Evolutionary conservation across 1,139 yeast genomes (phyloP).

Genomic region (Diutina rugosa): DNA sequence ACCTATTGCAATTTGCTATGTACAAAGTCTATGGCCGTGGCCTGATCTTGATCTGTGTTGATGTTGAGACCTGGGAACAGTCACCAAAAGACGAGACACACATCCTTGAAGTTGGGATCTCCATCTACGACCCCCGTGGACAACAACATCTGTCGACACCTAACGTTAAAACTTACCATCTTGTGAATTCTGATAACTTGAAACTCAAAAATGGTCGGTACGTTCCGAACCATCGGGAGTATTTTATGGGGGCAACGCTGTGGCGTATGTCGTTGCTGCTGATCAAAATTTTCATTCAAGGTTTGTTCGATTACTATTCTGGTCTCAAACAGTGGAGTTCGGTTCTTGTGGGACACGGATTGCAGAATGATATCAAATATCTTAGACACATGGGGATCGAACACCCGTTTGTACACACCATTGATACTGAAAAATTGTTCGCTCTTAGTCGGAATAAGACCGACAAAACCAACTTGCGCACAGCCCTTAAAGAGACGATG

Average conservation of each 20-base stretch:
- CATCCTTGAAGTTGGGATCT: constrained; percentile 58
- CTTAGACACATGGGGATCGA: not conserved
- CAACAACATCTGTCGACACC: constrained; percentile 22
- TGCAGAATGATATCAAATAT: constrained; percentile 40
- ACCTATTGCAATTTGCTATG: constrained; percentile 13
- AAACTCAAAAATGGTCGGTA: constrained; percentile 37
- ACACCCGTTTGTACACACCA: not conserved
- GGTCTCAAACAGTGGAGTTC: not conserved
- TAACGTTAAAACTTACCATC: constrained; percentile 35
- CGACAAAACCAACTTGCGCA: not conserved
- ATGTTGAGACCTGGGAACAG: constrained; percentile 57
- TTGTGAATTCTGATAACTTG: constrained; percentile 32
- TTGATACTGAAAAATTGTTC: constrained; percentile 45
- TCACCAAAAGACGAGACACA: constrained; percentile 4
- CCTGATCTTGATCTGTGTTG: constrained; percentile 38
- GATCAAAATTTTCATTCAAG: constrained; percentile 25
- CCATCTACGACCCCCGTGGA: constrained; percentile 51
- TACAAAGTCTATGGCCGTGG: constrained; percentile 16
- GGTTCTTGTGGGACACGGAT: constrained; percentile 58
- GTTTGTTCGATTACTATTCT: constrained; percentile 26
- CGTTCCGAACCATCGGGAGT: constrained; percentile 47
- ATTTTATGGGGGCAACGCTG: constrained; percentile 45
- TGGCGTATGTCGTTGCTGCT: constrained; percentile 23
- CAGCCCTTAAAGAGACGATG: not conserved
- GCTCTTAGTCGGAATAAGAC: not conserved